A percentile compares a stretch with the other conserved stretches of the same genome.
Conservation (phyloP, 2,329 filamentous ascomycete species). For the Hypoxylon sp. region DNA sequence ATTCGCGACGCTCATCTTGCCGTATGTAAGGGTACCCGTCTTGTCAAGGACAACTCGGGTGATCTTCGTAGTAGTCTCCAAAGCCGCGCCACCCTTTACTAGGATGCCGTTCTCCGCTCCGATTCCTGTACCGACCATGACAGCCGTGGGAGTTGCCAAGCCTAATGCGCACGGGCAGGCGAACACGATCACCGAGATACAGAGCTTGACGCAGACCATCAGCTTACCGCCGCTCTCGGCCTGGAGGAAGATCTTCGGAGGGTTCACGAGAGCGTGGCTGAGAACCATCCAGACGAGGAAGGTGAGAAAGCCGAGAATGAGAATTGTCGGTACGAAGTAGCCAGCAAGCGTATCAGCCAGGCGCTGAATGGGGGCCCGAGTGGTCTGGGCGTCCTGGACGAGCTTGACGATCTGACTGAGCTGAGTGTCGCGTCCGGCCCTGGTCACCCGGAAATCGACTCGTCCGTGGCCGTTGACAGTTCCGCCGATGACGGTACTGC, state of each 20-base stretch:
- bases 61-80: slow-evolving; percentile 90
- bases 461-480: slow-evolving; percentile 95
- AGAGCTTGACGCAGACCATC: slow-evolving; percentile 97
- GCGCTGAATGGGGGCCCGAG: slow-evolving; percentile 90
- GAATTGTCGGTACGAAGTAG: slow-evolving; percentile 91
- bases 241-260: slow-evolving; percentile 86
- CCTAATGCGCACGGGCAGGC: slow-evolving; percentile 97
- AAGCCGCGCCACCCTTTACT: slow-evolving; percentile 93
- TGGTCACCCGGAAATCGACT: slow-evolving; percentile 89
- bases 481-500: slow-evolving; percentile 82
- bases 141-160: slow-evolving; percentile 91
- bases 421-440: slow-evolving; percentile 93
- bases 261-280: slow-evolving; percentile 82
- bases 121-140: slow-evolving; percentile 98
- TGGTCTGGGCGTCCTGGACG: slow-evolving; percentile 97
- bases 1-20: slow-evolving; percentile 91
- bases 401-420: slow-evolving; percentile 97
- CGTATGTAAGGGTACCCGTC: slow-evolving; percentile 92
- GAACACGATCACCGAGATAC: slow-evolving; percentile 98
- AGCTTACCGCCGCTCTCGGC: slow-evolving; percentile 85
- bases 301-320: slow-evolving; percentile 82
- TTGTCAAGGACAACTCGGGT: slow-evolving; percentile 94
- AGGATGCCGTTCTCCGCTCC: slow-evolving; percentile 95
- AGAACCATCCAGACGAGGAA: slow-evolving; percentile 95
- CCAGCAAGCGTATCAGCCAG: slow-evolving; percentile 91